phyloP scores from a whole-genome alignment of 78 protist genomes.

The Speleostelium caveatum region DNA sequence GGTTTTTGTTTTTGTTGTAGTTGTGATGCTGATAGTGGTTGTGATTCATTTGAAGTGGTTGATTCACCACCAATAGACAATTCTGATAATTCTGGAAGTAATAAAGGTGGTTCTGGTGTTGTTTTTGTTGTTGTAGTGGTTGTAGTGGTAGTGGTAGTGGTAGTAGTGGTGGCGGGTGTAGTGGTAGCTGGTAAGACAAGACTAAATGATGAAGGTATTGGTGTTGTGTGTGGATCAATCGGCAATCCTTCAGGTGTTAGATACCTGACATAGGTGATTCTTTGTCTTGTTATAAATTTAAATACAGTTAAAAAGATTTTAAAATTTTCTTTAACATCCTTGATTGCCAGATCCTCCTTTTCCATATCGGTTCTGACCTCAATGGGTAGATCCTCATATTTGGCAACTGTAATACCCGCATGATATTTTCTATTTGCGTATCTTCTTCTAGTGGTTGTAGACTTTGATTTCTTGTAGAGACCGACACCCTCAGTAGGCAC shows the following conservation, averaged over 20 bases:
- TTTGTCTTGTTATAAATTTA: constrained; percentile 67
- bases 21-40: not conserved
- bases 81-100: too few relatives aligned
- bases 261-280: constrained; percentile 25
- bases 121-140: not conserved
- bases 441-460: constrained; percentile 21
- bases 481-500: not conserved
- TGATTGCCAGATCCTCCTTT: constrained; percentile 28
- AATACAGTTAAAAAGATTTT: constrained; percentile 30
- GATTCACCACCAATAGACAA: too few relatives aligned
- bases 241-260: too few relatives aligned
- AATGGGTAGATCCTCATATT: constrained; percentile 38
- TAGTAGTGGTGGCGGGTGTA: not conserved
- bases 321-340: constrained; percentile 30
- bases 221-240: too few relatives aligned
- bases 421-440: constrained; percentile 68
- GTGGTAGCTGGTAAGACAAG: constrained; percentile 1
- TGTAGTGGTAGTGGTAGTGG: not conserved
- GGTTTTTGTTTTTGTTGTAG: not conserved
- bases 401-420: constrained; percentile 1
- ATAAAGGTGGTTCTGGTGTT: too few relatives aligned
- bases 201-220: too few relatives aligned
- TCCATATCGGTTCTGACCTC: constrained; percentile 21
- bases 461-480: constrained; percentile 12
- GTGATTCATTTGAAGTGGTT: not conserved